Conservation (phyloP, 2,329 filamentous ascomycete species). For the Penicillium sp. region DNA sequence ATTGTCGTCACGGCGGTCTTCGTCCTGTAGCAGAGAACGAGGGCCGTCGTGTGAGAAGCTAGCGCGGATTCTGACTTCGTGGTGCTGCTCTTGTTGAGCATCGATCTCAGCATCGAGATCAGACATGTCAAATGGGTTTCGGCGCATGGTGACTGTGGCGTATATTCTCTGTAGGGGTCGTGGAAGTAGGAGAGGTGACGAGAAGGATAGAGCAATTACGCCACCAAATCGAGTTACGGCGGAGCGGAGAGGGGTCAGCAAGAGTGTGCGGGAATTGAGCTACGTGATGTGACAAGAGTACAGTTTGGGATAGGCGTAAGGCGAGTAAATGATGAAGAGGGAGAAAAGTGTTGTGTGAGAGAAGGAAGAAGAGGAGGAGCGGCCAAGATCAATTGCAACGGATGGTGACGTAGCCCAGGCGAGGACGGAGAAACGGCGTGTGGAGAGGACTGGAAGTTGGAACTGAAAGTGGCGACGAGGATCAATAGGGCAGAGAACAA, state of each 20-base stretch:
- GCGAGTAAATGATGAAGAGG: constrained; percentile 19
- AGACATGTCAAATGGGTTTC: constrained; percentile 42
- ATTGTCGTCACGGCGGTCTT: constrained; percentile 35
- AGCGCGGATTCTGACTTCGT: constrained; percentile 32
- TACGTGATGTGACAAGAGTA: constrained; percentile 14
- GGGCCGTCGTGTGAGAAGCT: constrained; percentile 39
- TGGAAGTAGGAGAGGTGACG: background rate
- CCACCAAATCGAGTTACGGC: constrained; percentile 23
- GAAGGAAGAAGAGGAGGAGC: constrained; percentile 19
- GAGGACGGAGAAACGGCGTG: background rate
- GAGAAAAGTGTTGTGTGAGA: background rate
- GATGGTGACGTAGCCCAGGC: constrained; percentile 14
- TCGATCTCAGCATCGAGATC: constrained; percentile 29
- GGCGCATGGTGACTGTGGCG: constrained; percentile 18
- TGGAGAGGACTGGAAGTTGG: constrained; percentile 5
- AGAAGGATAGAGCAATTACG: constrained; percentile 23
- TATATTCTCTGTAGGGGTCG: constrained; percentile 4
- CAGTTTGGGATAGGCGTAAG: constrained; percentile 6
- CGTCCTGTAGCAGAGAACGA: constrained; percentile 42
- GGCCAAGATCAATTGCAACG: constrained; percentile 21
- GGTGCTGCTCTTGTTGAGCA: constrained; percentile 21
- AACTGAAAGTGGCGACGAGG: background rate
- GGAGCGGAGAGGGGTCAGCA: constrained; percentile 17
- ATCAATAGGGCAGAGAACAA: constrained; percentile 4
- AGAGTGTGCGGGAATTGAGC: constrained; percentile 13